Evolutionary conservation across 1,284 basidiomycete genomes (phyloP).

Genomic region (Ustilago crameri): DNA sequence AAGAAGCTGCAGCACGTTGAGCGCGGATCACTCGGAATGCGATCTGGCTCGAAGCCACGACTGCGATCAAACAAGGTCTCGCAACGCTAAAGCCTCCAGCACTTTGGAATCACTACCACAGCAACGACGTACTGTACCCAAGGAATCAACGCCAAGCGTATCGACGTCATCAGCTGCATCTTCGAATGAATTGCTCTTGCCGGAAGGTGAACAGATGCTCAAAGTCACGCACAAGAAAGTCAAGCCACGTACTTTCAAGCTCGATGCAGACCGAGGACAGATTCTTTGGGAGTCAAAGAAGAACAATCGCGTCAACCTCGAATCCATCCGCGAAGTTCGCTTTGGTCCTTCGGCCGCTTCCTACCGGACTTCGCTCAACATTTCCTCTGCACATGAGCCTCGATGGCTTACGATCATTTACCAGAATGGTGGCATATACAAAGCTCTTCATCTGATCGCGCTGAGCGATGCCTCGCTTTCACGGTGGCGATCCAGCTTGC

Average conservation of each 20-base stretch:
- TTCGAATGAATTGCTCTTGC: slow-evolving; percentile 30
- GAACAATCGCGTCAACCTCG: slow-evolving; percentile 80
- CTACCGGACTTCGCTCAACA: slow-evolving; percentile 80
- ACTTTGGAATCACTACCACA: not conserved
- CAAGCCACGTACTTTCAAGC: slow-evolving; percentile 78
- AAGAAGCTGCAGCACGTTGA: no score
- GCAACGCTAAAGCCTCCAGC: not conserved
- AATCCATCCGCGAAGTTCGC: slow-evolving; percentile 90
- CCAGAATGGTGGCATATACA: slow-evolving; percentile 82
- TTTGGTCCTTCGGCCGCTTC: slow-evolving; percentile 80
- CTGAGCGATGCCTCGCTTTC: slow-evolving; percentile 77
- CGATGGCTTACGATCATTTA: slow-evolving; percentile 84
- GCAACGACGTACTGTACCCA: not conserved
- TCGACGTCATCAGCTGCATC: not conserved
- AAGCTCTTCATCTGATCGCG: slow-evolving; percentile 89
- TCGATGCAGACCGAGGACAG: slow-evolving; percentile 82
- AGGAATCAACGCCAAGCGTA: not conserved
- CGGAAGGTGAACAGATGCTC: slow-evolving; percentile 73
- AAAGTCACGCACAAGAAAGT: slow-evolving; percentile 88
- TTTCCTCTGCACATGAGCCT: slow-evolving; percentile 69
- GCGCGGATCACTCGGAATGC: no score
- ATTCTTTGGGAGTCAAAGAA: slow-evolving; percentile 87
- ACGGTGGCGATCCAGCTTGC: slow-evolving; percentile 71
- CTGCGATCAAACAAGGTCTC: not conserved
- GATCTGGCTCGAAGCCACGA: no score